Conservation (phyloP, 148 eudicot genomes). For the Chenopodium quinoa region DNA sequence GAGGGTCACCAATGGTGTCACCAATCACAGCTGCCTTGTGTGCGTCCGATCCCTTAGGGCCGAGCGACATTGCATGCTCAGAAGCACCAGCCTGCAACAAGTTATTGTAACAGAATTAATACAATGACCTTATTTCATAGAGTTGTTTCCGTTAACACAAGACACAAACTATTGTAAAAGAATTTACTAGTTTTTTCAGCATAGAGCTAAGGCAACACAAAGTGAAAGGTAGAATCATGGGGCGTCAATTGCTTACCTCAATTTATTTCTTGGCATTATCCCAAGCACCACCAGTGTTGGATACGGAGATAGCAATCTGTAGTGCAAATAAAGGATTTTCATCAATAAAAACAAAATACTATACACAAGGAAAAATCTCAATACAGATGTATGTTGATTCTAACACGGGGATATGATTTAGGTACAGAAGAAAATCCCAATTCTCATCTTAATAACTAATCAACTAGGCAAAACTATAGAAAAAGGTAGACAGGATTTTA, state of each 20-base stretch:
- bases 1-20: slow-evolving; percentile 91
- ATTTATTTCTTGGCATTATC: slow-evolving; percentile 89
- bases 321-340: slow-evolving; percentile 5
- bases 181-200: background rate
- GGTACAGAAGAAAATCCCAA: no score
- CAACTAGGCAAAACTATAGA: background rate
- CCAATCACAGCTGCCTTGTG: slow-evolving; percentile 96
- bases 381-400: background rate
- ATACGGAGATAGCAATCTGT: slow-evolving; percentile 88
- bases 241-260: slow-evolving; percentile 46
- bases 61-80: slow-evolving; percentile 69
- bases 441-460: no score
- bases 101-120: no score
- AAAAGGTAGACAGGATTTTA: background rate
- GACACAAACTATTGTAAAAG: background rate
- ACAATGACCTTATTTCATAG: background rate
- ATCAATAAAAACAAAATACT: background rate
- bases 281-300: slow-evolving; percentile 96
- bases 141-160: background rate
- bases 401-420: background rate
- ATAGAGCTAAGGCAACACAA: background rate
- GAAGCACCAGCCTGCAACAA: slow-evolving; percentile 71
- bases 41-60: slow-evolving; percentile 85
- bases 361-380: background rate
- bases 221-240: background rate